A percentile compares a stretch with the other conserved stretches of the same genome.
These are phyloP conservation scores for Hippophae rhamnoides DNA, from an alignment of 306 rosid species.

Conservation along the genomic window DNA sequence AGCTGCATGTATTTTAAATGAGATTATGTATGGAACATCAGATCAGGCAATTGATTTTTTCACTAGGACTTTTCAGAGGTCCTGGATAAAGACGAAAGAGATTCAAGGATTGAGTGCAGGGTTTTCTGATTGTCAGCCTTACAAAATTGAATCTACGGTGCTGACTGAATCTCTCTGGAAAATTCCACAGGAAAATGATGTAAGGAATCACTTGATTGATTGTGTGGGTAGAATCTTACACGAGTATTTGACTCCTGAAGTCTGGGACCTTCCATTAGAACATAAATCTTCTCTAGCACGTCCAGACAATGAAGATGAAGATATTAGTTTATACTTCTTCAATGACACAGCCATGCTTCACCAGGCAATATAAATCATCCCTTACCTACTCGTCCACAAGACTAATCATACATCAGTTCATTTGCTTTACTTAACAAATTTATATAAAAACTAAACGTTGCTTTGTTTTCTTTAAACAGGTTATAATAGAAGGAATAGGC, in stretches of 20 bases:
- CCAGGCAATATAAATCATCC: constrained; percentile 49
- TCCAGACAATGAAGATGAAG: constrained; percentile 40
- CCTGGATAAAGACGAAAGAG: constrained; percentile 23
- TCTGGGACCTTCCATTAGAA: constrained; percentile 75
- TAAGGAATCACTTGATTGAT: constrained; percentile 52
- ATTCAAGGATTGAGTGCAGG: constrained; percentile 19
- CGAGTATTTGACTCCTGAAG: constrained; percentile 74
- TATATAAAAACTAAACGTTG: constrained; percentile 13
- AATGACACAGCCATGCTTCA: constrained; percentile 73
- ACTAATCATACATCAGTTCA: background rate
- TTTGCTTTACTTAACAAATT: constrained; percentile 2
- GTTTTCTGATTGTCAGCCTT: constrained; percentile 16
- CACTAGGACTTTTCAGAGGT: constrained; percentile 47
- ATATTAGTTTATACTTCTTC: constrained; percentile 52
- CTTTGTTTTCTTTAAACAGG: constrained; percentile 52
- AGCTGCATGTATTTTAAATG: constrained; percentile 82
- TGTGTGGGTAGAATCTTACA: constrained; percentile 76
- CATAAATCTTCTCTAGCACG: constrained; percentile 25
- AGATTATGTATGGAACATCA: constrained; percentile 82
- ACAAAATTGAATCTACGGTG: constrained; percentile 21
- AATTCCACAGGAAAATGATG: constrained; percentile 37
- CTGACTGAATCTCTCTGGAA: constrained; percentile 49
- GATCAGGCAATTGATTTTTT: constrained; percentile 51
- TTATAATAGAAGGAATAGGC: constrained; percentile 87
- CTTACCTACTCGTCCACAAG: constrained; percentile 3